phyloP scores from a whole-genome alignment of 2,329 filamentous ascomycete species.

The Scopulariopsis brevicaulis region DNA sequence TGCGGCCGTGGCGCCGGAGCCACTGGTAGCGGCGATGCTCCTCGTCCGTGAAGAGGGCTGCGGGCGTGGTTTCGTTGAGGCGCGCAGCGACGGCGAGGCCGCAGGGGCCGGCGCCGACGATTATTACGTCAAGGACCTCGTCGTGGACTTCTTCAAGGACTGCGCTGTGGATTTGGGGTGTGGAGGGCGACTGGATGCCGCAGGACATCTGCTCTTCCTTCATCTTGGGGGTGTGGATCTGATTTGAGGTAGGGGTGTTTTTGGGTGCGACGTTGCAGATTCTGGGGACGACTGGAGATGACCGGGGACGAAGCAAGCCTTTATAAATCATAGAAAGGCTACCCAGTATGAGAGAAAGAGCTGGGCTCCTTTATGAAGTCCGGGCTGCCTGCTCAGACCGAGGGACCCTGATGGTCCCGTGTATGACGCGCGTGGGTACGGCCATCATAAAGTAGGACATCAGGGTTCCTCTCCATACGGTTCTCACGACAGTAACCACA shows the following conservation, averaged over 20 bases:
- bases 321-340: not conserved
- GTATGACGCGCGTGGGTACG: not conserved
- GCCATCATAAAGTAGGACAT: not conserved
- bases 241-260: no score
- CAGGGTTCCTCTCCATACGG: not conserved
- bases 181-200: not conserved
- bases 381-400: not conserved
- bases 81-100: constrained; percentile 65
- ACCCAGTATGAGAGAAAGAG: not conserved
- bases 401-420: not conserved
- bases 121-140: constrained; percentile 52
- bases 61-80: constrained; percentile 60
- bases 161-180: not conserved
- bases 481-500: not conserved
- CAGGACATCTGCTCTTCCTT: not conserved
- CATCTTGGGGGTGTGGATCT: not conserved
- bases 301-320: no score
- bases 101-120: constrained; percentile 64
- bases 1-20: constrained; percentile 54
- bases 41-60: constrained; percentile 72
- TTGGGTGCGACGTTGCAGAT: no score
- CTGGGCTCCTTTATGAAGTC: not conserved
- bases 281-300: no score
- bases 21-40: constrained; percentile 75
- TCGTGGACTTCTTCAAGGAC: not conserved